Base-by-base conservation (phyloP, 2,329 filamentous ascomycete species). In the Cyphellophora attinorum region DNA sequence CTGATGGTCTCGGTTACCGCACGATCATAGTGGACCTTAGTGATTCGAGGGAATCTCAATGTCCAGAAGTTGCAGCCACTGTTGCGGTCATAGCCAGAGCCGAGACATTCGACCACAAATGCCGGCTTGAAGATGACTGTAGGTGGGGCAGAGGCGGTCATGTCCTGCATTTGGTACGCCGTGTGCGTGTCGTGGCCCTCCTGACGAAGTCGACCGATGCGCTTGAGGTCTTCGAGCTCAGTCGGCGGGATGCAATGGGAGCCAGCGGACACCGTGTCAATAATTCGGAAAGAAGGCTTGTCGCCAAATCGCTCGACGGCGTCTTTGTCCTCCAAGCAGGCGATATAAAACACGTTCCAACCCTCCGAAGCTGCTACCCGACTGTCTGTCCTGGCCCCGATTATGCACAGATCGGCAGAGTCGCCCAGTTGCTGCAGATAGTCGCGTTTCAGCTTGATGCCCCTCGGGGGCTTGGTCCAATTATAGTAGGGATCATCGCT, bases 371-470 rank as follows among this genome's bases (percentile, higher is more conserved):
- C 61, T 45, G 85, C 73, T 47, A 81, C 86, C 21, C 8, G 8
- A 8, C 8, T n/a, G n/a, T 25, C 21, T 25, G 8, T 8, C 12
- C 75, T 74, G 5, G 76, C 86, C 0, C 84, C 86, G 3, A 94
- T 63, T 2, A 89, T 68, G 2, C 81, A 79, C 51, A 94, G 83
- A 54, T 94, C 88, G 6, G 82, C 82, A 18, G 85, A 75, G 40
- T 93, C 86, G 1, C 85, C 85, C 52, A 89, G 74, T 3, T 76
- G 76, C 16, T 71, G 37, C 23, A 93, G 72, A 49, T 93, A 93
- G 50, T 91, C 84, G 50, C 85, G 85, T 57, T 94, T 94, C 27
- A 94, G 58, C 58, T 94, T 94, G 50, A 94, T 83, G 53, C 76
- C 81, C 37, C 62, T 66, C 11, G 63, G 63, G 3, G 56, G 51